Evolutionary conservation across 805 yeast species (phyloP).

Genomic region (Pichia pseudocactophila): DNA sequence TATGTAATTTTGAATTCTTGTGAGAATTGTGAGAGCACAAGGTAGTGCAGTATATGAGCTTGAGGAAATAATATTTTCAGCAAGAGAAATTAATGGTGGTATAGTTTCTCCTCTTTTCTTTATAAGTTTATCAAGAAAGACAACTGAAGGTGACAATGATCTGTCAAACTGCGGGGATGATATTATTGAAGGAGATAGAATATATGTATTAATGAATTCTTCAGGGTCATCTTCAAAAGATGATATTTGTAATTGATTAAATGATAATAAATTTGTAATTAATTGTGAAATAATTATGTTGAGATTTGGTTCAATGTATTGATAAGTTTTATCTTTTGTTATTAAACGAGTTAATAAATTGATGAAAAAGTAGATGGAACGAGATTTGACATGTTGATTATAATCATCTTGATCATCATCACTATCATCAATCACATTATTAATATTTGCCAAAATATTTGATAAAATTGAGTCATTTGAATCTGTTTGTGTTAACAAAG

Average conservation of each 20-base stretch:
- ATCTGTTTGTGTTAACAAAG: too few species aligned
- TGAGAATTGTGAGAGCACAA: conserved; percentile 10
- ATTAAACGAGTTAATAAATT: conserved; percentile 2
- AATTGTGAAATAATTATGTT: conserved; percentile 60
- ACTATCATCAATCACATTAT: background rate
- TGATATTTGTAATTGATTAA: conserved; percentile 59
- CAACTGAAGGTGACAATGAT: conserved; percentile 6
- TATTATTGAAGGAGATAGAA: background rate
- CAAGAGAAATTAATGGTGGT: conserved; percentile 6
- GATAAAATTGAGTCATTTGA: background rate
- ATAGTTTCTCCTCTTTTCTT: conserved; percentile 4
- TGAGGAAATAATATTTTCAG: conserved; percentile 3
- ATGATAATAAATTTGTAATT: conserved; percentile 67
- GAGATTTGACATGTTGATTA: background rate
- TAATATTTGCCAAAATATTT: background rate
- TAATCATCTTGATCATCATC: conserved; percentile 1
- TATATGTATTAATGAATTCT: conserved; percentile 69
- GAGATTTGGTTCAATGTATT: conserved; percentile 51
- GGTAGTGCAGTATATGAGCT: background rate
- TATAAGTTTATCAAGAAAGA: conserved; percentile 7
- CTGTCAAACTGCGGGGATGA: conserved; percentile 3
- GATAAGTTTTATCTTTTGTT: background rate
- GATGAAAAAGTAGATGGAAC: conserved; percentile 3
- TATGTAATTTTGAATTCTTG: conserved; percentile 3
- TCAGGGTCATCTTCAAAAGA: conserved; percentile 79